Percentiles rank a stretch among this genome's conserved stretches.
Evolutionary conservation across 441 rosid genomes (phyloP).

Genomic region (Geranium incanum): DNA sequence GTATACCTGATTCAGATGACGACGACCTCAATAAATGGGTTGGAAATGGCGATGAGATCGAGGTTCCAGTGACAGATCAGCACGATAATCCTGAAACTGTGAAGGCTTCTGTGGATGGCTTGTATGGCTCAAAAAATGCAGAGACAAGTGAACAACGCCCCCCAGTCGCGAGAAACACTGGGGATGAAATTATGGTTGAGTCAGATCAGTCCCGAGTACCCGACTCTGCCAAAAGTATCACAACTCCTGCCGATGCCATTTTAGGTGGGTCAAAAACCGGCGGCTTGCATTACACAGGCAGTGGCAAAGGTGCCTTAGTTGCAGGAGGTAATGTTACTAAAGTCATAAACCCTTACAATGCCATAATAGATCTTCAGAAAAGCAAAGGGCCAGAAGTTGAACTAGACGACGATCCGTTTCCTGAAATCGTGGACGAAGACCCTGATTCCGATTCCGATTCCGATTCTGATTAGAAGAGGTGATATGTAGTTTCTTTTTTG

Average conservation of each 20-base stretch:
- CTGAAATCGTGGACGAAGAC: slow-evolving; percentile 36
- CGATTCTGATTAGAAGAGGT: background rate
- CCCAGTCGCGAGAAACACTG: slow-evolving; percentile 11
- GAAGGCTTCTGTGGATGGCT: slow-evolving; percentile 17
- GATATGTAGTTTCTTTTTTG: background rate
- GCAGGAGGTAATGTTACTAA: slow-evolving; percentile 12
- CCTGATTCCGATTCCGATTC: slow-evolving; percentile 38
- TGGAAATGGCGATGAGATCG: slow-evolving; percentile 25
- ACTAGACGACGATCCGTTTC: slow-evolving; percentile 27
- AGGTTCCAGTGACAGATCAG: slow-evolving; percentile 20
- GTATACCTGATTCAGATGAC: slow-evolving; percentile 30
- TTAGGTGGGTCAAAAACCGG: slow-evolving; percentile 1
- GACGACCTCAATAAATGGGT: slow-evolving; percentile 42
- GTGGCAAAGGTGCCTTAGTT: slow-evolving; percentile 16
- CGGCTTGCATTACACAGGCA: slow-evolving; percentile 5
- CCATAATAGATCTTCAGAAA: slow-evolving; percentile 16
- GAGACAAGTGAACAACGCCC: slow-evolving; percentile 16
- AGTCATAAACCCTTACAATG: slow-evolving; percentile 11
- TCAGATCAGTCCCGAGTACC: slow-evolving; percentile 26
- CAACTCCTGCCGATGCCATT: slow-evolving; percentile 17
- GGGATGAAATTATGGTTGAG: slow-evolving; percentile 27
- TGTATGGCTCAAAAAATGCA: slow-evolving; percentile 18
- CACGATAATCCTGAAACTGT: slow-evolving; percentile 20
- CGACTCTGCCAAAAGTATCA: slow-evolving; percentile 22
- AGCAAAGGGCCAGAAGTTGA: slow-evolving; percentile 12